phyloP scores from a whole-genome alignment of 345 rosid genomes.

The Eucalyptus camaldulensis region DNA sequence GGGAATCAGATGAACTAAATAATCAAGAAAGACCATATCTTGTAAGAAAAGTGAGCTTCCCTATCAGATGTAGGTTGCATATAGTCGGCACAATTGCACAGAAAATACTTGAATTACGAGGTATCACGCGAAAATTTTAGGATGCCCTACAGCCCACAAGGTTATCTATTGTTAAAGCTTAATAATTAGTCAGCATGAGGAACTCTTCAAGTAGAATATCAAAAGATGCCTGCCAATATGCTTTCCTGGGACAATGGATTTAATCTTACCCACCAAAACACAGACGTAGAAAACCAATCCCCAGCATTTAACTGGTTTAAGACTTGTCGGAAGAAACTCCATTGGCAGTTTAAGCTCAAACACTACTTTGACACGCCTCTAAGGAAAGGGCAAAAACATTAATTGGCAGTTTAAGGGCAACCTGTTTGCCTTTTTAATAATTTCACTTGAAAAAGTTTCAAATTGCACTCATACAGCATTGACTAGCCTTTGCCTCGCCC shows the following conservation, averaged over 20 bases:
- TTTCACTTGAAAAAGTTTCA: neutral
- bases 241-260: neutral
- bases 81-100: neutral
- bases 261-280: neutral
- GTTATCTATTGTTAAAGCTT: neutral
- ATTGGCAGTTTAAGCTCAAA: neutral
- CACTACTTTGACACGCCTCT: neutral
- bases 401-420: neutral
- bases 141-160: neutral
- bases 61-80: neutral
- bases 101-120: neutral
- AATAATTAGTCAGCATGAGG: neutral
- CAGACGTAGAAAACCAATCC: neutral
- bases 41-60: neutral
- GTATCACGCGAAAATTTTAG: neutral
- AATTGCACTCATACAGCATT: neutral
- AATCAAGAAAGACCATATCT: neutral
- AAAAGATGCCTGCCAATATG: neutral
- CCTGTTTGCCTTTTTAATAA: neutral
- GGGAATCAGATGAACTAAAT: neutral
- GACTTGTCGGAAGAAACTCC: neutral
- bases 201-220: neutral
- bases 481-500: neutral
- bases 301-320: neutral
- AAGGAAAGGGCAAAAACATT: neutral